Evolutionary conservation across 2,329 filamentous ascomycete genomes (phyloP), one percentile per base, ranked within the genome.

Genomic region (Beauveria varroae): DNA sequence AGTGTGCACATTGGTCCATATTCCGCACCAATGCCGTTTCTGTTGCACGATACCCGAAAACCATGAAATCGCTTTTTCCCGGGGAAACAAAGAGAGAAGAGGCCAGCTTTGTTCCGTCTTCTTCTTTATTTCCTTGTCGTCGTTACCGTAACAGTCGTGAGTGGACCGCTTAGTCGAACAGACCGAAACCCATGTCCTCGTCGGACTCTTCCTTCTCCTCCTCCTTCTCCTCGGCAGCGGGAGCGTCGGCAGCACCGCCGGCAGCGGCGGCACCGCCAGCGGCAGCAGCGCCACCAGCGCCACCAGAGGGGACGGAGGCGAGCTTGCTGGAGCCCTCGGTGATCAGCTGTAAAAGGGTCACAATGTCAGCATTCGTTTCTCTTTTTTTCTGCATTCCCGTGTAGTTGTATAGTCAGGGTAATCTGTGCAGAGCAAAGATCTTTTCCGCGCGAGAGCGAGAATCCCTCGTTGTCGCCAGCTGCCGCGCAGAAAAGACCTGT

Each of bases 261-360:
- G 81, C 90, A 70, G 81, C 88, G 71, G 80, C 88, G 73, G 81
- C 90, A 74, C 80, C 88, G 75, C 80, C 86, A 76, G 82, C 83
- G 72, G 81, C 82, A 72, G 81, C 81, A 71, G 83, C 90, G 78
- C 83, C 90, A 76, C 86, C 91, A 74, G 82, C 85, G 79, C 93
- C 93, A 73, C 93, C 95, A 74, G 90, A 91, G 79, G 95, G 93
- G 75, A 99, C 93, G 80, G 93, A 97, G 72, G 95, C 95, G 74
- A 99, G 91, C 88, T 99, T 99, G 79, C 82, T 74, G 68, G 90
- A 86, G 76, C 95, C 95, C 80, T 93, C 86, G 72, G 90, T 72
- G 78, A 99, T 97, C 80, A 99, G 83, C 95, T 98, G 71, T 65
- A 22, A 26, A 67, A 26, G 1, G 4, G 51, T 37, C 3, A 40